Evolutionary conservation across 306 rosid species (phyloP), one percentile per base, ranked within the genome.

Genomic region (Macrotyloma uniflorum): DNA sequence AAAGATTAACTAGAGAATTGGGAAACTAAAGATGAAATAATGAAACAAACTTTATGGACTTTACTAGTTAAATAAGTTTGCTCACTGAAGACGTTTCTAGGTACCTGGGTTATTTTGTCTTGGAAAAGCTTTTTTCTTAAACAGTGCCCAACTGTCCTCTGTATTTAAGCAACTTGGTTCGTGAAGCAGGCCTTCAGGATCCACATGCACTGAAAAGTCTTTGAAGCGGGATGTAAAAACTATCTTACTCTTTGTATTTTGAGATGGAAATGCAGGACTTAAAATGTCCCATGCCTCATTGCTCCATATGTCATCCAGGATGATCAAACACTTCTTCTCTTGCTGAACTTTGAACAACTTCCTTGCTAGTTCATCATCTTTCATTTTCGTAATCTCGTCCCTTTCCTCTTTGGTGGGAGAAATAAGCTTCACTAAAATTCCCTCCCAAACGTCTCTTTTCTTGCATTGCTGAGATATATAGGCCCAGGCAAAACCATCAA

Each of bases 221-320:
- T 46, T 55, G 2, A 42, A 85, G 35, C 89, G 87, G 8, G 88
- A 76, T 8, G 93, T 87, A 46, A 89, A 67, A 20, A 89, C 35
- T 3, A 89, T 83, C 75, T 84, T 87, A 70, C 80, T 81, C 32
- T 72, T 67, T 19, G 74, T 62, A 28, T 74, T 67, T 30, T 64
- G 75, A 2, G 28, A 51, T 1, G 91, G 87, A 22, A 88, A 83
- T 4, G 76, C 91, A 10, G 75, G 40, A 20, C 67, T 16, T 2
- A 90, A 43, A 26, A 50, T 24, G 36, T 86, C 81, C 92, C 91
- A 88, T 2, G 82, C 73, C 2, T 72, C 81, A 22, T 28, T 24
- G 40, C 49, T 79, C 91, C 92, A 88, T 47, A 90, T 80, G 46
- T 90, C 92, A 82, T 90, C 95, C 14, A 90, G 77, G 33, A 90